Evolutionary conservation across 2,329 filamentous ascomycete genomes (phyloP).

Genomic region (Verticillium nonalfalfae): DNA sequence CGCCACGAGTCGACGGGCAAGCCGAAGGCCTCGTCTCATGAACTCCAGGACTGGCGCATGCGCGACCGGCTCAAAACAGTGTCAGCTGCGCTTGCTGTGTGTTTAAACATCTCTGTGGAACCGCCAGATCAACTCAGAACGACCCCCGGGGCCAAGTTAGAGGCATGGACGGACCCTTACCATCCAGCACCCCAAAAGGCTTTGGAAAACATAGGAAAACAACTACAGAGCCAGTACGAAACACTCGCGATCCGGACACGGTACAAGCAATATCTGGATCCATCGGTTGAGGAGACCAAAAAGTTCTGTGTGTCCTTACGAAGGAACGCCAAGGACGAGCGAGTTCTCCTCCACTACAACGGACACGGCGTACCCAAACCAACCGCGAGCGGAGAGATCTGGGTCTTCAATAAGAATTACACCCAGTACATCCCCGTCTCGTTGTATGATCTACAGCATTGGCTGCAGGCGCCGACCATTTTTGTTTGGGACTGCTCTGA

Average conservation of each 20-base stretch:
- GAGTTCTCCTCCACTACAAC: conserved; percentile 97
- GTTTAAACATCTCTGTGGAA: conserved; percentile 95
- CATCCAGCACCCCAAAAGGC: conserved; percentile 74
- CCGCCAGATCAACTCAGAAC: conserved; percentile 96
- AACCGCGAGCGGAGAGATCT: conserved; percentile 92
- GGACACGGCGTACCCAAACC: conserved; percentile 95
- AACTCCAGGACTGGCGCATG: conserved; percentile 94
- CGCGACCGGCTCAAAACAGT: conserved; percentile 94
- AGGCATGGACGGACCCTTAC: conserved; percentile 95
- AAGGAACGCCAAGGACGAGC: conserved; percentile 89
- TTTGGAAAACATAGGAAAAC: conserved; percentile 91
- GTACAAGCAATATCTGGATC: conserved; percentile 95
- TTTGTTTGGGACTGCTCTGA: conserved; percentile 98
- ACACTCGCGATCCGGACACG: conserved; percentile 90
- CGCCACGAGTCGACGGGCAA: conserved; percentile 92
- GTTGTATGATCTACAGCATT: conserved; percentile 88
- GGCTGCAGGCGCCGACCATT: conserved; percentile 90
- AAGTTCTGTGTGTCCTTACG: conserved; percentile 90
- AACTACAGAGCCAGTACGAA: conserved; percentile 94
- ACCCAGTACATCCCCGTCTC: conserved; percentile 98
- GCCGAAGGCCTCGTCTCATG: conserved; percentile 60
- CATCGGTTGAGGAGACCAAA: conserved; percentile 94
- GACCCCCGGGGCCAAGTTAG: conserved; percentile 83
- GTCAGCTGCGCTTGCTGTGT: conserved; percentile 87
- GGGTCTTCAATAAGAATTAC: conserved; percentile 99